Conservation (phyloP, 768 basidiomycete genomes). For the Kwoniella sp. region DNA sequence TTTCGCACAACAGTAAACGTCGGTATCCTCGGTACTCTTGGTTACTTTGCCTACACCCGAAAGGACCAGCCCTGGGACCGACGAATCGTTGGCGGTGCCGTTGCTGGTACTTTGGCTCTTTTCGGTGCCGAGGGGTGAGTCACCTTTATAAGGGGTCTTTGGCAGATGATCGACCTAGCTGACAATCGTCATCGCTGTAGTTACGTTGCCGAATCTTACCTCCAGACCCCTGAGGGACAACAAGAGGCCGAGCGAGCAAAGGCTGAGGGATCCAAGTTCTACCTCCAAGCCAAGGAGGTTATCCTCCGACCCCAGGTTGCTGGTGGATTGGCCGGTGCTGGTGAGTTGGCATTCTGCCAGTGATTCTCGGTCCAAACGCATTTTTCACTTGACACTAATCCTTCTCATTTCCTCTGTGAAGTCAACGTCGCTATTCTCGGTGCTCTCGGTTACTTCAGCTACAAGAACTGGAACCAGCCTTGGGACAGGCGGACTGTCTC, state of each 20-base stretch:
- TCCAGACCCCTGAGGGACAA: constrained; percentile 65
- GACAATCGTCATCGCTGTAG: constrained; percentile 51
- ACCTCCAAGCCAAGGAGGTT: constrained; percentile 63
- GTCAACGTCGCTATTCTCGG: constrained; percentile 67
- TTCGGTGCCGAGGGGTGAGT: constrained; percentile 54
- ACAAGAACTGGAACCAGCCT: constrained; percentile 67
- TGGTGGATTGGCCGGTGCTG: constrained; percentile 66
- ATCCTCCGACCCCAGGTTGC: constrained; percentile 68
- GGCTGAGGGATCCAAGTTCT: constrained; percentile 61
- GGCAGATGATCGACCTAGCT: not conserved
- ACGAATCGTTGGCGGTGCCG: constrained; percentile 49
- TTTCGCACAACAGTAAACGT: constrained; percentile 64
- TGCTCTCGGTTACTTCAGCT: constrained; percentile 66
- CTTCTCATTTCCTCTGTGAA: constrained; percentile 35
- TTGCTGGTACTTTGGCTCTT: constrained; percentile 51
- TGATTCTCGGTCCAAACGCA: not conserved
- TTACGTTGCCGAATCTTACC: constrained; percentile 67
- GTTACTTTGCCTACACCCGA: constrained; percentile 67
- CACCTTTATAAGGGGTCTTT: not conserved
- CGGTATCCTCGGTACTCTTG: constrained; percentile 67
- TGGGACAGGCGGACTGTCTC: constrained; percentile 71
- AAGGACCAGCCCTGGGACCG: constrained; percentile 61
- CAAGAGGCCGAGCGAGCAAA: constrained; percentile 65
- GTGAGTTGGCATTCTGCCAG: constrained; percentile 57
- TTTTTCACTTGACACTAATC: not conserved